phyloP scores from a whole-genome alignment of 306 rosid genomes.

The Alnus glutinosa region DNA sequence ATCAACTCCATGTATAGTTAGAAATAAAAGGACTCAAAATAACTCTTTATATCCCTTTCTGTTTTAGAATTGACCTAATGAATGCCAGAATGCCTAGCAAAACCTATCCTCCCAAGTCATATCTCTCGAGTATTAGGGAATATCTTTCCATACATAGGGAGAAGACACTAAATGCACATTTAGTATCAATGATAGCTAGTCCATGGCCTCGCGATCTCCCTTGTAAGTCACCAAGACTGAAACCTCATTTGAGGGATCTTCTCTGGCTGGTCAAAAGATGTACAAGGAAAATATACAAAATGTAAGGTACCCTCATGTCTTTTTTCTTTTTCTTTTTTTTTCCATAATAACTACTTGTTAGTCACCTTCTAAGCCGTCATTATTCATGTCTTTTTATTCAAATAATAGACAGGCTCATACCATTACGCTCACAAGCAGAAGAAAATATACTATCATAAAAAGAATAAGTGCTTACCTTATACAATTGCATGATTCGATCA shows the following conservation, averaged over 20 bases:
- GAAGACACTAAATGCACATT: background rate
- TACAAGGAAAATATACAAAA: background rate
- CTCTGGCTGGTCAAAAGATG: background rate
- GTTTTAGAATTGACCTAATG: background rate
- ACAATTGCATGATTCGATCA: slow-evolving; percentile 87
- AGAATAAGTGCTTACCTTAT: slow-evolving; percentile 54
- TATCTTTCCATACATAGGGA: background rate
- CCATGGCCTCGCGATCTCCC: background rate
- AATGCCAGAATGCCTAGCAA: background rate
- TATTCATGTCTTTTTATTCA: too few relatives aligned
- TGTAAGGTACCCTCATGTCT: background rate
- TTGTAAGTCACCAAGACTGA: background rate
- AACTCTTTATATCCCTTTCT: background rate
- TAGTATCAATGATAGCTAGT: background rate
- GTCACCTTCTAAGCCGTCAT: too few relatives aligned
- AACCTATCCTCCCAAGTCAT: background rate
- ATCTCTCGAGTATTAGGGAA: background rate
- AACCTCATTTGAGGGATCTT: background rate
- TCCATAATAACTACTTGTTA: too few relatives aligned
- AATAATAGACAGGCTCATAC: too few relatives aligned
- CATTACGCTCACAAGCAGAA: too few relatives aligned
- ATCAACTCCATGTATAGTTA: background rate
- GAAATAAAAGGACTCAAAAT: background rate
- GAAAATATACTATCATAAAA: too few relatives aligned
- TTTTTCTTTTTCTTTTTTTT: background rate